Percentiles rank a stretch among this genome's conserved stretches.
phyloP scores from a whole-genome alignment of 148 eudicot species.

The Drosera capensis region DNA sequence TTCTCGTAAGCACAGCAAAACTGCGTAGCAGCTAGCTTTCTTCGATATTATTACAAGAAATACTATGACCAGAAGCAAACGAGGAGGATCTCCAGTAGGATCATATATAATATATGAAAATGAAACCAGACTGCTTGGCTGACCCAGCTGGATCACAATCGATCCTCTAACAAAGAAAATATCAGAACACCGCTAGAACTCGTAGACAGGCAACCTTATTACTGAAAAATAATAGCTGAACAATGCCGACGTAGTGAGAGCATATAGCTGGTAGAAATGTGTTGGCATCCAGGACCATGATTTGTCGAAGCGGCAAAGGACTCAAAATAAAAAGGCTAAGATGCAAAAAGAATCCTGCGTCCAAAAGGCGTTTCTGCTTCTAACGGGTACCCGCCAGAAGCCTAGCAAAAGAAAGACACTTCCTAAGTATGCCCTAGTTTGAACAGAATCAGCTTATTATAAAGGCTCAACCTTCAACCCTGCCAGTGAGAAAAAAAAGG shows the following conservation, averaged over 20 bases:
- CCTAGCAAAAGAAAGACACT: constrained; percentile 18
- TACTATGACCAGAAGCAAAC: constrained; percentile 12
- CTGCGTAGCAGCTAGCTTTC: constrained; percentile 17
- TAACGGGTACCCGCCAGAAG: constrained; percentile 29
- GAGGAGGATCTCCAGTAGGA: constrained; percentile 13
- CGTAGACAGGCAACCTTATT: constrained; percentile 27
- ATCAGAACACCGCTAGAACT: constrained; percentile 11
- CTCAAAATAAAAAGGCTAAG: constrained; percentile 10
- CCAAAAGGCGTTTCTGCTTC: constrained; percentile 16
- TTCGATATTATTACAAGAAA: constrained; percentile 15
- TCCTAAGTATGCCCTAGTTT: constrained; percentile 12
- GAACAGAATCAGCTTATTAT: constrained; percentile 21
- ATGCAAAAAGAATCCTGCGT: constrained; percentile 16
- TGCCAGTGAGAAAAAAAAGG: constrained; percentile 20
- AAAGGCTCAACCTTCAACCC: constrained; percentile 20
- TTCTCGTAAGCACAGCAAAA: constrained; percentile 8
- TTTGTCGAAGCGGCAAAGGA: constrained; percentile 12
- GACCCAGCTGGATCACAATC: constrained; percentile 28
- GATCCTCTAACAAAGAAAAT: constrained; percentile 13
- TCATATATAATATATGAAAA: constrained; percentile 17
- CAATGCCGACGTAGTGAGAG: constrained; percentile 13
- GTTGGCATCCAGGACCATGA: constrained; percentile 32
- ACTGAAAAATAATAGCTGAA: constrained; percentile 14
- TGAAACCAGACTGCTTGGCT: constrained; percentile 17
- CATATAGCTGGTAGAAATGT: constrained; percentile 10